Evolutionary conservation across 495 filamentous ascomycete species (phyloP), one percentile per base, ranked within the genome.

Genomic region (Daldinia caldariorum): DNA sequence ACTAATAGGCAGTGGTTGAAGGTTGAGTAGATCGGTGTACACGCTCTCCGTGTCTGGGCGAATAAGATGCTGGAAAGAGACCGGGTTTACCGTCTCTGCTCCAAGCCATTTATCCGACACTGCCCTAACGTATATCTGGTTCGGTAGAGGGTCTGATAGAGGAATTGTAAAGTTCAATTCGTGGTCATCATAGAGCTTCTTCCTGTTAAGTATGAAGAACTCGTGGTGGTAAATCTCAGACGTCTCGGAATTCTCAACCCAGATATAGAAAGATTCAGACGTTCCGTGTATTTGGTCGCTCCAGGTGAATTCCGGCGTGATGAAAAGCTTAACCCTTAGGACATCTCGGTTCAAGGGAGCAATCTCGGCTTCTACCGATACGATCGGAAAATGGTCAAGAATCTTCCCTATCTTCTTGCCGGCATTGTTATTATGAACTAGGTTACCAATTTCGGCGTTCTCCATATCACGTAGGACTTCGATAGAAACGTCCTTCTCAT

Each of bases 121-220:
- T 3, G 93, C 91, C 58, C 95, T 87, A 39, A 99, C 90, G 74
- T 99, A 98, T 55, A 99, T 97, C 78, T 99, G 95, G 31, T 90
- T 89, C 2, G 95, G 96, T 2, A 98, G 80, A 0, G 95, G 95
- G 74, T 98, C 96, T 0, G 93, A 91, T 2, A 99, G 80, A 0
- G 95, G 95, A 60, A 99, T 98, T 0, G 95, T 99, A 75, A 99
- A 98, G 78, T 96, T 96, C 26, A 99, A 88, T 74, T 98, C 94
- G 72, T 99, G 95, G 20, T 95, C 92, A 79, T 97, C 92, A 68
- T 97, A 87, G 0, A 98, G 83, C 81, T 97, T 97, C 80, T 88
- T 91, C 58, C 93, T 85, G 58, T 86, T 94, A 6, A 99, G 84
- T 56, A 99, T 92, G 81, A 98, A 98, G 78, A 91, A 97, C 77